Evolutionary conservation across 495 filamentous ascomycete species (phyloP).

Genomic region (Talaromyces stipitatus): DNA sequence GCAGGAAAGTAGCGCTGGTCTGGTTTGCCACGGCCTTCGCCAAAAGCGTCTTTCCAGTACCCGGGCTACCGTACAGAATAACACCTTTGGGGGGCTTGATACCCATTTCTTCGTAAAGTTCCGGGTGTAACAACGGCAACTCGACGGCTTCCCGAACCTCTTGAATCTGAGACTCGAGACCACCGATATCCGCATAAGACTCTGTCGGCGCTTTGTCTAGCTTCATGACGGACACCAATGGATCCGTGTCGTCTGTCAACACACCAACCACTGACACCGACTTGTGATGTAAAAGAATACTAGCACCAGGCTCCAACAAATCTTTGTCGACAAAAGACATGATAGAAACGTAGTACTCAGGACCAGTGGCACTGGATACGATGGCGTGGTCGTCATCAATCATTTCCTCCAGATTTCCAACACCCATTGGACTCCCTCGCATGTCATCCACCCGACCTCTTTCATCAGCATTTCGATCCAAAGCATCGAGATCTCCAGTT

Average conservation of each 20-base stretch:
- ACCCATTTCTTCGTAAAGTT: conserved; percentile 99
- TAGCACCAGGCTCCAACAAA: conserved; percentile 90
- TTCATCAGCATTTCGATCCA: conserved; percentile 88
- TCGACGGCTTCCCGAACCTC: conserved; percentile 97
- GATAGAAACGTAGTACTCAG: conserved; percentile 99
- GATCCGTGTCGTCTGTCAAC: conserved; percentile 92
- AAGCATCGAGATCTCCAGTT: conserved; percentile 34
- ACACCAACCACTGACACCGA: conserved; percentile 97
- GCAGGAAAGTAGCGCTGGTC: conserved; percentile 95
- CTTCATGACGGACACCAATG: conserved; percentile 97
- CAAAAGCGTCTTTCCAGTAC: conserved; percentile 94
- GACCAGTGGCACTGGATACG: conserved; percentile 92
- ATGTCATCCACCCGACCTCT: conserved; percentile 95
- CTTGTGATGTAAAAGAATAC: conserved; percentile 95
- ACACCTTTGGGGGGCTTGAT: conserved; percentile 99
- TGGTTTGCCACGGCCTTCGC: conserved; percentile 99
- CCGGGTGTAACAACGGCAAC: conserved; percentile 88
- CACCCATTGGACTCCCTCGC: conserved; percentile 97
- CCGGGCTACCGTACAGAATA: conserved; percentile 95
- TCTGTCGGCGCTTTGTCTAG: conserved; percentile 98
- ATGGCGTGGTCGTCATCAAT: conserved; percentile 99
- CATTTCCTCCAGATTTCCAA: conserved; percentile 96
- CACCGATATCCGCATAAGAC: conserved; percentile 97
- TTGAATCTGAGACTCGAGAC: conserved; percentile 90
- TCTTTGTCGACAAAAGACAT: conserved; percentile 99